Evolutionary conservation across 148 eudicot species (phyloP), one percentile per base, ranked within the genome.

Genomic region (Salicornia ramosissima): DNA sequence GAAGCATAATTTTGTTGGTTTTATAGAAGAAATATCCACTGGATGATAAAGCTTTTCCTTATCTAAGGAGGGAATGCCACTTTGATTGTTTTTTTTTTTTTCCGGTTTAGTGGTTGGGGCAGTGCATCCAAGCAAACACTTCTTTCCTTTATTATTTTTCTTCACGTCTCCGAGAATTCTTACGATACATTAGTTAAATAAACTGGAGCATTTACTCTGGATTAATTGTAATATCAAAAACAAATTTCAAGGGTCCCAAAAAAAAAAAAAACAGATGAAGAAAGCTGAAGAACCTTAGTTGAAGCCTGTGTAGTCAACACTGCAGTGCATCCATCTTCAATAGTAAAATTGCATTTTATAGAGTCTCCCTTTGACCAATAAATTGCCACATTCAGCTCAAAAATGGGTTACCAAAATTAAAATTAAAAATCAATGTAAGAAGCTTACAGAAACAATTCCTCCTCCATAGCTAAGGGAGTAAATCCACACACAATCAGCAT

Each of bases 291-390:
- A 28, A 90, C 99, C 93, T 94, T 94, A 11, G 99, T 94, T 67
- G 99, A 90, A 71, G 99, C 82, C 68, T 90, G 97, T 69, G 99
- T 94, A 59, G 99, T 94, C 80, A 94, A 84, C 64, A 89, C 99
- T 28, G 93, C 76, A 57, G 88, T 88, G 72, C 96, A 94, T 43
- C 87, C 87, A 79, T 90, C 99, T 77, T 86, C 97, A 54, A 94
- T 78, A 18, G 78, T 74, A 49, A 88, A 54, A 45, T 83, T 80
- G 77, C 82, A 90, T 33, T 75, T 75, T 57, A 94, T 87, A 18
- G 81, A 80, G 54, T 94, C 99, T 15, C 99, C 97, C 98, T 78
- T 26, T n/a, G 11, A 5, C 49, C 62, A 67, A 39, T 16, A 14
- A 53, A 19, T 45, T 28, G 26, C 49, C 28, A 42, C 59, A 19